Evolutionary conservation across 1,139 yeast species (phyloP).

Genomic region (Hyphopichia pseudoburtonii): DNA sequence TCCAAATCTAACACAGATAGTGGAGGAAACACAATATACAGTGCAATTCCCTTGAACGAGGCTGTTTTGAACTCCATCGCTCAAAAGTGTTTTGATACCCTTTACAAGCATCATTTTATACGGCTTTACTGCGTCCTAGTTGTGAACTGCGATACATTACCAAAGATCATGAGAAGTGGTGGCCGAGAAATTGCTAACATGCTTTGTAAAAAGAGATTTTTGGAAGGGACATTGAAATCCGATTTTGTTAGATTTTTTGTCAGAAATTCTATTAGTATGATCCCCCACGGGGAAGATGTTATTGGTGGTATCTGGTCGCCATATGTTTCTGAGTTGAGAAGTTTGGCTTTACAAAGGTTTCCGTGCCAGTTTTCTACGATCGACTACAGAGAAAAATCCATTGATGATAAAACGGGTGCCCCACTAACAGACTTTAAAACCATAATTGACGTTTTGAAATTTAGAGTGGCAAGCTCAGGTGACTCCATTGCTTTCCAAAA

Average conservation of each 20-base stretch:
- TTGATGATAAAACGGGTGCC: conserved; percentile 76
- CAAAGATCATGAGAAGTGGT: conserved; percentile 81
- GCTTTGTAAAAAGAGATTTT: conserved; percentile 79
- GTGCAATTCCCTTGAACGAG: conserved; percentile 50
- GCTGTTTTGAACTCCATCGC: conserved; percentile 71
- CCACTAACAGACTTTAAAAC: conserved; percentile 72
- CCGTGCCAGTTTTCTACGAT: conserved; percentile 66
- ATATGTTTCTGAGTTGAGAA: conserved; percentile 59
- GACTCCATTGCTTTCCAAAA: conserved; percentile 82
- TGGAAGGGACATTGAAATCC: conserved; percentile 73
- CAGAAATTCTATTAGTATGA: conserved; percentile 60
- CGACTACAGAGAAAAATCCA: conserved; percentile 71
- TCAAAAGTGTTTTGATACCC: conserved; percentile 66
- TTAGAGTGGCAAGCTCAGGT: conserved; percentile 71
- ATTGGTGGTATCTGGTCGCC: conserved; percentile 87
- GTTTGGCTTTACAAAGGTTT: conserved; percentile 42
- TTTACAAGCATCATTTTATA: conserved; percentile 70
- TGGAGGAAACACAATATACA: conserved; percentile 15
- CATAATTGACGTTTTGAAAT: conserved; percentile 72
- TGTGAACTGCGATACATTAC: conserved; percentile 78
- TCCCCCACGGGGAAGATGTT: conserved; percentile 78
- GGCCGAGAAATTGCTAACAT: conserved; percentile 91
- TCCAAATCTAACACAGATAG: conserved; percentile 11
- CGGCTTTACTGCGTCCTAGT: conserved; percentile 81
- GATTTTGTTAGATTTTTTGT: conserved; percentile 81